A percentile compares a stretch with the other conserved stretches of the same genome.
phyloP scores from a whole-genome alignment of 371 early-diverging fungal species.

The Mucor racemosus region DNA sequence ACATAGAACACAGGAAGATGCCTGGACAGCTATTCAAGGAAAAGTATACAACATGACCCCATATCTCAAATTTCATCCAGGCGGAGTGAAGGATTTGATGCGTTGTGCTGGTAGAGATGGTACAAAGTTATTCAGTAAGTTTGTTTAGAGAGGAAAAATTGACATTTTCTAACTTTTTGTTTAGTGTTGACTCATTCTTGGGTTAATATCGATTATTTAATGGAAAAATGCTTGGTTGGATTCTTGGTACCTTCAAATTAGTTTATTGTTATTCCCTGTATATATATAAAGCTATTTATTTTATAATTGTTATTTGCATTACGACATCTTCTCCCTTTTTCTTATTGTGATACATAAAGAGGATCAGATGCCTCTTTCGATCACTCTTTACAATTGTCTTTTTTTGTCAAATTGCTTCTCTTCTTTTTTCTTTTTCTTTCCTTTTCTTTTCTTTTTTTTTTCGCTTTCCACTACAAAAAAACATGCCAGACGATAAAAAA shows the following conservation, averaged over 20 bases:
- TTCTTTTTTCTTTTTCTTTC: not conserved
- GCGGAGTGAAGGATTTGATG: constrained; percentile 87
- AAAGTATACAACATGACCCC: constrained; percentile 95
- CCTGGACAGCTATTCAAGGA: constrained; percentile 93
- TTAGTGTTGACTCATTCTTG: constrained; percentile 88
- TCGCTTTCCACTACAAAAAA: not conserved
- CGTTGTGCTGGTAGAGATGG: constrained; percentile 95
- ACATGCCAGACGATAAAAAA: constrained; percentile 19
- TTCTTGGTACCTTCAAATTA: constrained; percentile 61
- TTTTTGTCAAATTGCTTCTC: too few species aligned
- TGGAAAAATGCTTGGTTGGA: constrained; percentile 87
- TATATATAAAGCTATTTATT: not conserved
- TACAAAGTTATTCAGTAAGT: constrained; percentile 87
- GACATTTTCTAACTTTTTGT: not conserved
- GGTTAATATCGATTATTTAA: constrained; percentile 89
- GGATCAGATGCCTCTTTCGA: not conserved
- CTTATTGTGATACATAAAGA: not conserved
- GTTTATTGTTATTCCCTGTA: not conserved
- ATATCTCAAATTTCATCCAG: constrained; percentile 97
- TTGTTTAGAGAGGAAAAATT: not conserved
- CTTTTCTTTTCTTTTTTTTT: not conserved
- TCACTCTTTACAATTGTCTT: not conserved
- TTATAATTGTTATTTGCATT: not conserved
- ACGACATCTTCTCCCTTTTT: constrained; percentile 8
- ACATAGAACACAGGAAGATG: constrained; percentile 82